Base-by-base conservation (phyloP, 2,329 filamentous ascomycete genomes). In the Fusarium multiceps region DNA sequence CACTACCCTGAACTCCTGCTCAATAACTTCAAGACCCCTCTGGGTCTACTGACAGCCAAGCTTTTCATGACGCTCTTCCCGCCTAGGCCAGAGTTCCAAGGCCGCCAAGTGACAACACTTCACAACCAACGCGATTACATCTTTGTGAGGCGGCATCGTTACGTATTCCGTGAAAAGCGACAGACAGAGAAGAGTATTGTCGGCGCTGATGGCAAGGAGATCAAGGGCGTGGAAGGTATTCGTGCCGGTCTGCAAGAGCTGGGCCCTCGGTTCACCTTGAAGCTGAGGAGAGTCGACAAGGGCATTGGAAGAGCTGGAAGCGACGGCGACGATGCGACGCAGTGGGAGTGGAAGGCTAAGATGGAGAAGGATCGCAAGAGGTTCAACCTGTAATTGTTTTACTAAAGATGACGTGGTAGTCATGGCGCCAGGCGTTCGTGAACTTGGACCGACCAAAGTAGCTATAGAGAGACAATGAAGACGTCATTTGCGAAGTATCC, bases 41-140 rank as follows among this genome's bases (percentile, higher is more conserved):
- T 99, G 3, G 96, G 96, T 81, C 85, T 97, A 12, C 84, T 98
- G 41, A 93, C 94, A 0, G 95, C 94, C 11, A 90, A 93, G 75
- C 84, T 98, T 2, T 96, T 99, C 83, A 77, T 79, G 70, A 80
- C 78, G 13, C 69, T 83, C 48, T 82, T 82, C 80, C 96, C 95
- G 0, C 88, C 90, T 0, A 88, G 89, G 45, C 95, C 96, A 0
- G 93, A 98, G 74, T 84, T 98, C 8, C 86, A 92, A 72, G 95
- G 95, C 7, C 86, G 95, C 25, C 94, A 98, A 76, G 94, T 98
- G 2, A 89, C 98, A 11, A 98, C 95, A 1, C 82, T 98, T 55
- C 94, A 98, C 80, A 98, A 98, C 74, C 94, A 97, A 83, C 91
- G 95, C 69, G 95, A 98, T 80, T 98, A 95, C 80, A 96, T 98